phyloP scores from a whole-genome alignment of 768 basidiomycete species.

The Lentinula boryana region DNA sequence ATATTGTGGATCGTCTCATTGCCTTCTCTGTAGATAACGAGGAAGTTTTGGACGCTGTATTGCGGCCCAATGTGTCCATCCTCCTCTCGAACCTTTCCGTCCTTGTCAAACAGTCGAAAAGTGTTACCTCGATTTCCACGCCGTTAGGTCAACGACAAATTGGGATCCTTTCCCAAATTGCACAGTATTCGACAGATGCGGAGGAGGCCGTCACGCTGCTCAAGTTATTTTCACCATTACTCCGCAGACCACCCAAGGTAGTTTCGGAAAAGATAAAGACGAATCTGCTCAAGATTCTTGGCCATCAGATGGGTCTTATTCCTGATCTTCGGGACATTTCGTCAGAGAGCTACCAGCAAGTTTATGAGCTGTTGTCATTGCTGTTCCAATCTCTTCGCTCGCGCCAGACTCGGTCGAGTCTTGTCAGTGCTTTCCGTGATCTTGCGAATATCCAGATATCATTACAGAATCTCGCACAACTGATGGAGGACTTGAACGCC shows the following conservation, averaged over 20 bases:
- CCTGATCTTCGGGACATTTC: constrained; percentile 46
- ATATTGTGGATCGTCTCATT: constrained; percentile 74
- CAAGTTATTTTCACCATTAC: constrained; percentile 67
- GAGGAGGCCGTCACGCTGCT: constrained; percentile 71
- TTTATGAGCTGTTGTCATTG: constrained; percentile 63
- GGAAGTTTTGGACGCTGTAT: constrained; percentile 40
- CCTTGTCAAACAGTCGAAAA: constrained; percentile 61
- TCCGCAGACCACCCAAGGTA: constrained; percentile 68
- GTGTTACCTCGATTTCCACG: constrained; percentile 41
- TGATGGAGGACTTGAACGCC: constrained; percentile 73
- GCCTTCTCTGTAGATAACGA: constrained; percentile 46
- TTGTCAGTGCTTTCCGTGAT: constrained; percentile 59
- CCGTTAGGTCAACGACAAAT: constrained; percentile 80
- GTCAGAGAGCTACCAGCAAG: constrained; percentile 40
- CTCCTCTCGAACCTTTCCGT: constrained; percentile 69
- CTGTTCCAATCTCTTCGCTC: constrained; percentile 75
- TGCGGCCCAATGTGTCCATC: constrained; percentile 65
- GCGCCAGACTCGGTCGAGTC: constrained; percentile 61
- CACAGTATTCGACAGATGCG: constrained; percentile 64
- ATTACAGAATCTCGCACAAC: constrained; percentile 40
- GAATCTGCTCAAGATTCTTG: constrained; percentile 69
- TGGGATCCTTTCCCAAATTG: constrained; percentile 70
- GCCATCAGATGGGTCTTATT: constrained; percentile 60
- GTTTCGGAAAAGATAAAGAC: constrained; percentile 85
- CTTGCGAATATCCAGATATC: constrained; percentile 38